A percentile compares a stretch with the other conserved stretches of the same genome.
These are phyloP conservation scores for Pholiota molesta DNA, from an alignment of 768 basidiomycete species.

Conservation along the genomic window DNA sequence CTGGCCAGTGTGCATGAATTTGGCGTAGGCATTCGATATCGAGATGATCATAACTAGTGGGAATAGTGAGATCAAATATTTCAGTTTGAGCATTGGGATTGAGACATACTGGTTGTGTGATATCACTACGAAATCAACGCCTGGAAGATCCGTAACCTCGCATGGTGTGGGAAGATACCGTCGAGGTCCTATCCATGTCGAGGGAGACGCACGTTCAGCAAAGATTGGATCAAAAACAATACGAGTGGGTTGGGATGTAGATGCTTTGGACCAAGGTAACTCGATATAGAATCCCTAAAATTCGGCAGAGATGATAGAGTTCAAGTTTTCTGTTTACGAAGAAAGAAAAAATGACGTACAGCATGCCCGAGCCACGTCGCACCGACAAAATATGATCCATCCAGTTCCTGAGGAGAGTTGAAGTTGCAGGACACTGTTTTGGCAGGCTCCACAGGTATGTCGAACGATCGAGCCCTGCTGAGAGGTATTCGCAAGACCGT, in stretches of 20 bases:
- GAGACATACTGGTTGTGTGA: constrained; percentile 9
- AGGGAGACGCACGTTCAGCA: constrained; percentile 7
- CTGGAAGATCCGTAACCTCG: constrained; percentile 2
- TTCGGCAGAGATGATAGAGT: background rate
- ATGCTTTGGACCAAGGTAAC: background rate
- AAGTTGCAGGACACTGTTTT: constrained; percentile 7
- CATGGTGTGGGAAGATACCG: constrained; percentile 4
- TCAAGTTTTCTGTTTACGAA: background rate
- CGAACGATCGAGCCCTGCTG: constrained; percentile 4
- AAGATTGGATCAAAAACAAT: constrained; percentile 10
- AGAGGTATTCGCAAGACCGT: constrained; percentile 9
- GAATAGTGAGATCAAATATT: background rate
- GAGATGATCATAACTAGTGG: constrained; percentile 3
- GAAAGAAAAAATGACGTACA: background rate
- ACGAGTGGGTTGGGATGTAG: background rate
- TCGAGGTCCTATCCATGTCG: constrained; percentile 2
- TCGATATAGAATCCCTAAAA: constrained; percentile 6
- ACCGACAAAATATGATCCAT: background rate
- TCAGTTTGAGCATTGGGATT: background rate
- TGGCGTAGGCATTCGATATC: constrained; percentile 5
- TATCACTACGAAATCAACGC: constrained; percentile 5
- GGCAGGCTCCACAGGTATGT: constrained; percentile 4
- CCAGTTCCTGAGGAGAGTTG: background rate
- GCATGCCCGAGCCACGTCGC: constrained; percentile 9
- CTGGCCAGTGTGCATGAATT: background rate